A percentile compares a stretch with the other conserved stretches of the same genome.
Conservation (phyloP, 75 land plant species). For the Pinus tabuliformis region DNA sequence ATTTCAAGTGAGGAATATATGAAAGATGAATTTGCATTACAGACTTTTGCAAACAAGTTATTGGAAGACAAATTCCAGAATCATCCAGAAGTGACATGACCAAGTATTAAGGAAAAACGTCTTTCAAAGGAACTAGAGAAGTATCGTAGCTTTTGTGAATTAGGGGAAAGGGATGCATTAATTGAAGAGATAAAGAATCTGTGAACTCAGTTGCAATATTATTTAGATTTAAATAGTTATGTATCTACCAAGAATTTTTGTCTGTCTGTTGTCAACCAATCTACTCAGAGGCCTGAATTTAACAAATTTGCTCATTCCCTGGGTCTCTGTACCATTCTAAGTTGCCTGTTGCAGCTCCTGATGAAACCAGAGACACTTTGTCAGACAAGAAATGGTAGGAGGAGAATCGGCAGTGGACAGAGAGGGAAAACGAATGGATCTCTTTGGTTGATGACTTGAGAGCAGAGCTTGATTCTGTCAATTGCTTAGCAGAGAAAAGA, state of each 20-base stretch:
- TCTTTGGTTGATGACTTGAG: slow-evolving; percentile 69
- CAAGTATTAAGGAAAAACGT: slow-evolving; percentile 58
- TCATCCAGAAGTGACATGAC: slow-evolving; percentile 73
- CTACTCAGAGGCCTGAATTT: slow-evolving; percentile 3
- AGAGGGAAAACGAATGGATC: slow-evolving; percentile 78
- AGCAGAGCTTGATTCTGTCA: slow-evolving; percentile 47
- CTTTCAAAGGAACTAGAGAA: slow-evolving; percentile 67
- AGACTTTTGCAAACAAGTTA: slow-evolving; percentile 42
- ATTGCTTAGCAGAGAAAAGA: slow-evolving; percentile 48
- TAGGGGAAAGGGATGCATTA: slow-evolving; percentile 64
- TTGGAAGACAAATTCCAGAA: slow-evolving; percentile 82
- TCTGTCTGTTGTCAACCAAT: background rate
- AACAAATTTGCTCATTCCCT: background rate
- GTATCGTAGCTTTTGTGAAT: slow-evolving; percentile 22
- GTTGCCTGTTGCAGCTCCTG: background rate
- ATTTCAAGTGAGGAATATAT: slow-evolving; percentile 15
- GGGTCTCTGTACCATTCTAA: slow-evolving; percentile 1
- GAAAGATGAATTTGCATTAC: slow-evolving; percentile 15
- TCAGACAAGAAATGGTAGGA: slow-evolving; percentile 41
- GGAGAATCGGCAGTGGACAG: slow-evolving; percentile 68
- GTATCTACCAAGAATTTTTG: background rate
- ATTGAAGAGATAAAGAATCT: slow-evolving; percentile 55
- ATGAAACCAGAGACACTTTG: background rate
- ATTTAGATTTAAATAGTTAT: slow-evolving; percentile 11
- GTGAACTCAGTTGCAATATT: slow-evolving; percentile 43